Conservation (phyloP, 495 filamentous ascomycete genomes). For the Penicillium mononematosum region DNA sequence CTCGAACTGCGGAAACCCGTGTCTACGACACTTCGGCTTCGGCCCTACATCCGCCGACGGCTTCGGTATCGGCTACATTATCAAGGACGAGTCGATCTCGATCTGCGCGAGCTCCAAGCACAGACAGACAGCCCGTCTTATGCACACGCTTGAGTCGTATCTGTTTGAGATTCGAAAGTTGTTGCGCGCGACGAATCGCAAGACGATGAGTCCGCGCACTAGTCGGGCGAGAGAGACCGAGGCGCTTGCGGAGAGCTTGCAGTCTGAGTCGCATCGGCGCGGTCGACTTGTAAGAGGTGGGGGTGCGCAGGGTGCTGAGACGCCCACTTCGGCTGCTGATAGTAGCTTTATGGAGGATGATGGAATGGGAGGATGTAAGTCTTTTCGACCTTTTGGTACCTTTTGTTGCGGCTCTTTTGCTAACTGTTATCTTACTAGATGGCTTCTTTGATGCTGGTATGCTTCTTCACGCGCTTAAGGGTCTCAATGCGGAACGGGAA, state of each 20-base stretch:
- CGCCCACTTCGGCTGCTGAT: slow-evolving; percentile 59
- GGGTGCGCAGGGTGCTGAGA: slow-evolving; percentile 46
- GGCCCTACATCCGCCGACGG: slow-evolving; percentile 92
- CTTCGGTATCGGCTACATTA: slow-evolving; percentile 98
- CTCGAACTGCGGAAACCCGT: slow-evolving; percentile 98
- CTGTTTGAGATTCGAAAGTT: slow-evolving; percentile 86
- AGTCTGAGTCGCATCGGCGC: slow-evolving; percentile 41
- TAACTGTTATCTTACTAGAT: slow-evolving; percentile 53
- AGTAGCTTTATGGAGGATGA: slow-evolving; percentile 77
- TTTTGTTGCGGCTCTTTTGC: slow-evolving; percentile 12
- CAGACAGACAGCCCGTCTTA: slow-evolving; percentile 83
- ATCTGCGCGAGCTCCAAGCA: slow-evolving; percentile 94
- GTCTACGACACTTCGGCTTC: slow-evolving; percentile 94
- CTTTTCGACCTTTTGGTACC: slow-evolving; percentile 13
- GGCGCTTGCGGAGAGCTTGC: slow-evolving; percentile 45
- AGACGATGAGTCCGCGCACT: slow-evolving; percentile 51
- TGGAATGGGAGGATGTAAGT: slow-evolving; percentile 89
- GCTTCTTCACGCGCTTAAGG: slow-evolving; percentile 84
- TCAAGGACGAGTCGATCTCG: slow-evolving; percentile 90
- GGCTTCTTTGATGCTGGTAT: slow-evolving; percentile 96
- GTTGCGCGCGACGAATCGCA: slow-evolving; percentile 63
- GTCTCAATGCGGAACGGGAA: slow-evolving; percentile 51
- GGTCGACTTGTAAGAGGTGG: slow-evolving; percentile 46
- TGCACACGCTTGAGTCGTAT: slow-evolving; percentile 86
- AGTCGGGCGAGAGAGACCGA: slow-evolving; percentile 69